Percentiles rank a stretch among this genome's conserved stretches.
Evolutionary conservation across 169 alveolate genomes (phyloP).

Genomic region (Cyclospora cayetanensis): DNA sequence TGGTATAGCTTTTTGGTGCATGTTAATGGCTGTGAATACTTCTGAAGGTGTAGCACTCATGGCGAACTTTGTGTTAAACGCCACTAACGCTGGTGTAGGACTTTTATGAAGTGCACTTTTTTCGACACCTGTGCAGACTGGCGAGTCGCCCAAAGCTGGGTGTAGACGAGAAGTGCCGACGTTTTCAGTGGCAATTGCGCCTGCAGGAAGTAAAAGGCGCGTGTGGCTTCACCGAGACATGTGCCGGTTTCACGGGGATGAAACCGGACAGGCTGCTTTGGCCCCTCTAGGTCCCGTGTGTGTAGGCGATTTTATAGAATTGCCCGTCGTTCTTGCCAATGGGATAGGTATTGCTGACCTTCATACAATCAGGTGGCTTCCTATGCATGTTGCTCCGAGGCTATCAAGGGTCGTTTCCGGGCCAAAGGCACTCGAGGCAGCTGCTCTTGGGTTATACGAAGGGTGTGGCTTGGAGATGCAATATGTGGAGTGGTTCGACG

Average conservation of each 20-base stretch:
- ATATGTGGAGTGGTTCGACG: slow-evolving; percentile 59
- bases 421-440: slow-evolving; percentile 26
- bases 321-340: slow-evolving; percentile 73
- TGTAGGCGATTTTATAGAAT: slow-evolving; percentile 76
- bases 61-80: no score
- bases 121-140: neutral
- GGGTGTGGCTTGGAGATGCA: slow-evolving; percentile 48
- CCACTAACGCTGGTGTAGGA: no score
- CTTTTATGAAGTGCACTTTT: no score
- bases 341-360: slow-evolving; percentile 72
- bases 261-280: slow-evolving; percentile 70
- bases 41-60: no score
- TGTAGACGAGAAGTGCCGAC: neutral
- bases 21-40: no score
- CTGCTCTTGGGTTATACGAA: slow-evolving; percentile 6
- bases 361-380: slow-evolving; percentile 74
- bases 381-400: neutral
- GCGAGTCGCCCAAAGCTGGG: neutral
- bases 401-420: slow-evolving; percentile 4
- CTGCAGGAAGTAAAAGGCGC: slow-evolving; percentile 25
- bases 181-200: slow-evolving; percentile 50
- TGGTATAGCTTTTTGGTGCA: no score
- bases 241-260: slow-evolving; percentile 78
- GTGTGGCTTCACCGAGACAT: slow-evolving; percentile 77
- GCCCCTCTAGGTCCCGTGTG: slow-evolving; percentile 73